phyloP scores from a whole-genome alignment of 768 basidiomycete species.

The Tricholoma saponaceum region DNA sequence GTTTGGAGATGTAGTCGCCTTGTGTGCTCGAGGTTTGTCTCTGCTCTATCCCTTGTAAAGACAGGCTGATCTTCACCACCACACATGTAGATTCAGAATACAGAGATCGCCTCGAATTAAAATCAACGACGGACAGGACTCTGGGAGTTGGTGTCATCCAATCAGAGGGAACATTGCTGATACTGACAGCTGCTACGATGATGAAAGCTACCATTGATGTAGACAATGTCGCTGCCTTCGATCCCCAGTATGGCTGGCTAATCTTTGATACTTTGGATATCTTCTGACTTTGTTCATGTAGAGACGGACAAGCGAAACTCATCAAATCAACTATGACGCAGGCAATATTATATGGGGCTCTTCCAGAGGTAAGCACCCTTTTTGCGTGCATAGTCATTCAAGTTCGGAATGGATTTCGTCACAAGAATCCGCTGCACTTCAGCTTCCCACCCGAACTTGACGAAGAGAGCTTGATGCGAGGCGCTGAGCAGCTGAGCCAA shows the following conservation, averaged over 20 bases:
- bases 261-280: neutral
- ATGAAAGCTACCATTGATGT: slow-evolving; percentile 61
- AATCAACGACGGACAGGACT: slow-evolving; percentile 61
- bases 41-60: neutral
- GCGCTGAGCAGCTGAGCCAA: slow-evolving; percentile 70
- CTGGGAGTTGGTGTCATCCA: slow-evolving; percentile 63
- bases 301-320: slow-evolving; percentile 60
- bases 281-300: slow-evolving; percentile 17
- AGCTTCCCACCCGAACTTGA: slow-evolving; percentile 79
- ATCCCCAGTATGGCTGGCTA: slow-evolving; percentile 56
- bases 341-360: slow-evolving; percentile 73
- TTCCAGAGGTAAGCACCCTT: slow-evolving; percentile 45
- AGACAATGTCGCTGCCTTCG: slow-evolving; percentile 57
- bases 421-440: slow-evolving; percentile 73
- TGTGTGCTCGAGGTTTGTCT: slow-evolving; percentile 59
- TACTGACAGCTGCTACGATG: slow-evolving; percentile 67
- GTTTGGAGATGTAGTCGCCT: slow-evolving; percentile 73
- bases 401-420: neutral
- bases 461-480: slow-evolving; percentile 74
- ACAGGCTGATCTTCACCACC: neutral
- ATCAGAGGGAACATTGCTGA: slow-evolving; percentile 45
- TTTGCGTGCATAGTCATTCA: neutral
- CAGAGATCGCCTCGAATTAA: slow-evolving; percentile 68
- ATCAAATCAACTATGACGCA: slow-evolving; percentile 81
- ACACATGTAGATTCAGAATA: slow-evolving; percentile 56